Evolutionary conservation across 2,329 filamentous ascomycete species (phyloP).

Genomic region (Chrysosporium queenslandicum): DNA sequence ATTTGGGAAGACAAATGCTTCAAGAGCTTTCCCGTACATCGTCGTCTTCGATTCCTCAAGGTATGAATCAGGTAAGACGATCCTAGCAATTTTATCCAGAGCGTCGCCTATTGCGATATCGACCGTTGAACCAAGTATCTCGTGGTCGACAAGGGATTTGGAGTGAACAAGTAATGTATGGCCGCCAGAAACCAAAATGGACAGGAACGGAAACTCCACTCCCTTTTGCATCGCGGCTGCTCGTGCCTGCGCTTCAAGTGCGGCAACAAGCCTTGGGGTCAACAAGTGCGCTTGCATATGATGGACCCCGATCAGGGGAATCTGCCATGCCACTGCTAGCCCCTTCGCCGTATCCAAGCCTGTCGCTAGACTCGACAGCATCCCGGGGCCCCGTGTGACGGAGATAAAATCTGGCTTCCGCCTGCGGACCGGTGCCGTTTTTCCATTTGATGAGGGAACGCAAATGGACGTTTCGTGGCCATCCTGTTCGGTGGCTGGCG

Average conservation of each 20-base stretch:
- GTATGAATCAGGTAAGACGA: constrained; percentile 55
- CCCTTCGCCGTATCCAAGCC: constrained; percentile 82
- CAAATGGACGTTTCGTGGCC: constrained; percentile 9
- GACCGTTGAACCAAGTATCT: constrained; percentile 59
- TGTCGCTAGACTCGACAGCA: constrained; percentile 65
- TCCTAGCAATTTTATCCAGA: constrained; percentile 75
- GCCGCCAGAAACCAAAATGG: constrained; percentile 80
- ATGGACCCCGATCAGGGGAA: constrained; percentile 76
- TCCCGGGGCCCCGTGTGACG: constrained; percentile 83
- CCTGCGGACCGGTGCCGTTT: constrained; percentile 22
- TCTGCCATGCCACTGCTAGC: constrained; percentile 68
- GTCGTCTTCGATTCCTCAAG: constrained; percentile 50
- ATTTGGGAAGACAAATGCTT: constrained; percentile 63
- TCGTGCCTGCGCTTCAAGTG: constrained; percentile 35
- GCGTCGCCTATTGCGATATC: constrained; percentile 85
- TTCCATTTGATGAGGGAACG: constrained; percentile 15
- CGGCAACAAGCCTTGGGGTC: constrained; percentile 66
- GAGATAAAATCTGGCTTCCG: constrained; percentile 70
- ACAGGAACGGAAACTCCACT: constrained; percentile 57
- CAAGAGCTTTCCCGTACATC: constrained; percentile 72
- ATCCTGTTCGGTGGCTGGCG: constrained; percentile 20
- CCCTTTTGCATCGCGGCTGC: neutral
- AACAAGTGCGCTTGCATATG: constrained; percentile 97
- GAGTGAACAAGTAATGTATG: constrained; percentile 82
- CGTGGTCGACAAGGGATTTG: constrained; percentile 55